Percentiles rank a stretch among this genome's conserved stretches.
phyloP scores from a whole-genome alignment of 768 basidiomycete species.

The Xerocomellus intermedius region DNA sequence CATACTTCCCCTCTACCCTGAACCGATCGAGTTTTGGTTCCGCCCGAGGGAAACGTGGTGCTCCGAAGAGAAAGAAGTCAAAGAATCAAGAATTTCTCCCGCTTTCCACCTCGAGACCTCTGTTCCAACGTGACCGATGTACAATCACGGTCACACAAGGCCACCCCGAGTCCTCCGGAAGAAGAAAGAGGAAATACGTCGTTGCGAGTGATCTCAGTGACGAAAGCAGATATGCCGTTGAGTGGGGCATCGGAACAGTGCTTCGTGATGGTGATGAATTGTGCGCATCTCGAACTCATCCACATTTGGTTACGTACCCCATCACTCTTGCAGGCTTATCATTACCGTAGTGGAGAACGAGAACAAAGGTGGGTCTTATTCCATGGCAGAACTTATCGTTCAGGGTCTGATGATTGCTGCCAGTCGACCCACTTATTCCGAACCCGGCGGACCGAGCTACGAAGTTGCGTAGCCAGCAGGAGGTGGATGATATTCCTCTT shows the following conservation, averaged over 20 bases:
- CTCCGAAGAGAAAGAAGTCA: conserved; percentile 57
- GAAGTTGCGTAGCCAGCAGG: conserved; percentile 88
- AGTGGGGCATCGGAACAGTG: conserved; percentile 98
- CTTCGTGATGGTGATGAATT: conserved; percentile 92
- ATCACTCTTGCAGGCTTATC: conserved; percentile 51
- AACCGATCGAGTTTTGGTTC: conserved; percentile 49
- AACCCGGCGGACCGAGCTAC: conserved; percentile 71
- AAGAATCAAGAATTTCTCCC: conserved; percentile 62
- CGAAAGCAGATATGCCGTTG: conserved; percentile 91
- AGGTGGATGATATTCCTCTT: conserved; percentile 48
- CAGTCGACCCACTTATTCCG: conserved; percentile 68
- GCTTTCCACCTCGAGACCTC: conserved; percentile 68
- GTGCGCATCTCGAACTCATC: conserved; percentile 33
- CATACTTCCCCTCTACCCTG: conserved; percentile 75
- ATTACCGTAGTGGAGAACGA: conserved; percentile 94
- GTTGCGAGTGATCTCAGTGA: conserved; percentile 95
- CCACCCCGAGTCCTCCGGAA: conserved; percentile 59
- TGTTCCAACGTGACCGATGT: conserved; percentile 89
- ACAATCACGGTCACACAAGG: conserved; percentile 89
- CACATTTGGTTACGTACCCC: not conserved
- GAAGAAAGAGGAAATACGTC: conserved; percentile 67
- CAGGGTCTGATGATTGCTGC: conserved; percentile 4
- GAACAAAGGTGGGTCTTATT: conserved; percentile 59
- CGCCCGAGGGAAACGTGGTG: conserved; percentile 30
- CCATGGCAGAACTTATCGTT: not conserved